A percentile compares a stretch with the other conserved stretches of the same genome.
Evolutionary conservation across 2,329 filamentous ascomycete species (phyloP).

Genomic region (Aspergillus sp.): DNA sequence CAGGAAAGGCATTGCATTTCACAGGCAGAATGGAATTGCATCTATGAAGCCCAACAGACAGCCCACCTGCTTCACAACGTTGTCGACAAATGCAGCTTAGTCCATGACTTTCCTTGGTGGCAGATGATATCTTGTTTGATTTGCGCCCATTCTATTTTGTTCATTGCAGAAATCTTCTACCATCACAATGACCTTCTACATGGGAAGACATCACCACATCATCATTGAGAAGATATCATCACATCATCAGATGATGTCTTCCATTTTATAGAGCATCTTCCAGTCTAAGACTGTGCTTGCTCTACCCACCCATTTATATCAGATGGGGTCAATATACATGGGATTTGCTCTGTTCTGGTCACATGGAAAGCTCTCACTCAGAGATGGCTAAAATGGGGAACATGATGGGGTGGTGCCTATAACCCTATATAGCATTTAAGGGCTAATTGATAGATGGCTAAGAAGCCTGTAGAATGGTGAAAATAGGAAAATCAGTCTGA

Average conservation of each 20-base stretch:
- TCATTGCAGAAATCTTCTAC: slow-evolving; percentile 22
- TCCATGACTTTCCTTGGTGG: slow-evolving; percentile 39
- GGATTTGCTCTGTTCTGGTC: not conserved
- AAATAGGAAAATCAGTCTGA: no score
- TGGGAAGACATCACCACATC: no score
- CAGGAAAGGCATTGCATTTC: slow-evolving; percentile 9
- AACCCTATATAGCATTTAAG: no score
- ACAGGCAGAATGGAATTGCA: slow-evolving; percentile 23
- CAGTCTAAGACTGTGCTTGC: not conserved
- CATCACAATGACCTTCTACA: no score
- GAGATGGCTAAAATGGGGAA: not conserved
- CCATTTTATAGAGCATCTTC: no score
- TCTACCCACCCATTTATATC: not conserved
- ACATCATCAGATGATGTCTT: no score
- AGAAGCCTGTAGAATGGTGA: no score
- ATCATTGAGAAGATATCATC: no score
- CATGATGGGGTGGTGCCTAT: not conserved
- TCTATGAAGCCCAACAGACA: slow-evolving; percentile 28
- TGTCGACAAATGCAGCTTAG: slow-evolving; percentile 25
- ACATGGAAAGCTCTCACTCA: not conserved
- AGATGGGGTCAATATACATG: not conserved
- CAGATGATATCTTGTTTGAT: slow-evolving; percentile 39
- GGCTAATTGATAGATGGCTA: no score
- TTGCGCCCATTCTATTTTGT: slow-evolving; percentile 34
- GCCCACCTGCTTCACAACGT: slow-evolving; percentile 32